A percentile compares a stretch with the other conserved stretches of the same genome.
These are phyloP conservation scores for Boletus pseudopeckii DNA, from an alignment of 768 basidiomycete genomes.

Conservation along the genomic window DNA sequence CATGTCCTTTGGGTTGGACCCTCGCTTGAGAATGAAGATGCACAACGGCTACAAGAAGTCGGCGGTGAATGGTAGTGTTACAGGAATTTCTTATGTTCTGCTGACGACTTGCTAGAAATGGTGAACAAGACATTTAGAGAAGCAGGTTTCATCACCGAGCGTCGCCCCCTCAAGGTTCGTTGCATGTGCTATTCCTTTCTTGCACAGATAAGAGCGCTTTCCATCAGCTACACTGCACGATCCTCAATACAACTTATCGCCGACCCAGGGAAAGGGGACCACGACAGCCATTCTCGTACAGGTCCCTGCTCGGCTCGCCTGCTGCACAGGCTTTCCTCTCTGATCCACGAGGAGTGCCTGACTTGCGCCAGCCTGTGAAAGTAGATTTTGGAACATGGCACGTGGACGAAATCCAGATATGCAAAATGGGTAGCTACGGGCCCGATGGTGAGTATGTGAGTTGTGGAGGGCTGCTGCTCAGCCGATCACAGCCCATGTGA, in stretches of 20 bases:
- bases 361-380: constrained; percentile 22
- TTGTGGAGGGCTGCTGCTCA: constrained; percentile 26
- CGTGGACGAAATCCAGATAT: constrained; percentile 59
- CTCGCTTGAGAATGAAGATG: constrained; percentile 29
- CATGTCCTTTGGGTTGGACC: constrained; percentile 61
- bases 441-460: constrained; percentile 61
- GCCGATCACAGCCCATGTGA: background rate
- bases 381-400: constrained; percentile 53
- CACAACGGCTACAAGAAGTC: constrained; percentile 30
- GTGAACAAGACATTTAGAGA: constrained; percentile 39
- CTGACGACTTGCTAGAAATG: constrained; percentile 34
- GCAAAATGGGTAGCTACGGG: constrained; percentile 68
- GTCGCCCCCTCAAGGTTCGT: constrained; percentile 49
- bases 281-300: constrained; percentile 44
- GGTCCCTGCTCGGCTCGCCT: constrained; percentile 31
- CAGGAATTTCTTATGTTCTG: background rate
- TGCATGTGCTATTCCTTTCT: background rate
- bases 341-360: background rate
- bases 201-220: background rate
- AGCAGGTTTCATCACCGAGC: constrained; percentile 44
- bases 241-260: constrained; percentile 48
- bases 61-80: constrained; percentile 30
- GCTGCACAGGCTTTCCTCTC: constrained; percentile 9
- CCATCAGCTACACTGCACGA: constrained; percentile 46
- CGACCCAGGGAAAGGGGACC: constrained; percentile 27